Base-by-base conservation (phyloP, 345 rosid genomes). In the Pseudoturritis turrita region DNA sequence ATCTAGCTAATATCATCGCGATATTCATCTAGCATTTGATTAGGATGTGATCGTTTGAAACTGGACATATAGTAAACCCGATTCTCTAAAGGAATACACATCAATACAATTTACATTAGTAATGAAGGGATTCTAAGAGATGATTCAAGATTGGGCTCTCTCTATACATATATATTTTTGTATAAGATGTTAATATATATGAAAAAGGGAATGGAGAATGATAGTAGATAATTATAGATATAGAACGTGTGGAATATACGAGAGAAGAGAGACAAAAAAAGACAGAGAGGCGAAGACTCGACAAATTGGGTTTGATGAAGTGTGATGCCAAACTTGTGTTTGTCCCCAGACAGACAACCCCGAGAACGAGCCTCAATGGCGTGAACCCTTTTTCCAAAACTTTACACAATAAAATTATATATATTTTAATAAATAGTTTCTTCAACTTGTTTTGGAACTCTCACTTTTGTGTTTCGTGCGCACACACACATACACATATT, bases 401-500 rank as follows among this genome's bases (percentile, higher is more conserved):
- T 59, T 73, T 28, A 59, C 68, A 40, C 39, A 51, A 31, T 58
- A 66, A 40, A 46, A 41, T 65, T 50, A 19, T 41, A 41, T 36
- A 8, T 41, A 41, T 53, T 29, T 41, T 62, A 52, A 36, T 72
- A 21, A 52, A 52, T 22, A 10, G 54, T 63, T 63, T 64, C 61
- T 64, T 63, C 62, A 71, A 51, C 62, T 61, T 72, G 68, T 86
- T 84, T 81, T 83, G 86, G 77, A 79, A 81, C 79, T 82, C 85
- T 80, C 68, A 72, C 76, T 81, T 84, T 82, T 76, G 89, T 88
- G 89, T 76, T 86, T 81, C 69, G 90, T 81, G 88, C 65, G 15
- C 64, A 64, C 49, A 63, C 64, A 45, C 37, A 59, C 62, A 62
- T 8, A 64, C 6, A 43, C n/a, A 63, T 14, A 49, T 3, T 50